Evolutionary conservation across 192 early-diverging fungal species (phyloP), one percentile per base, ranked within the genome.

Genomic region (Borealophlyctis nickersoniae): DNA sequence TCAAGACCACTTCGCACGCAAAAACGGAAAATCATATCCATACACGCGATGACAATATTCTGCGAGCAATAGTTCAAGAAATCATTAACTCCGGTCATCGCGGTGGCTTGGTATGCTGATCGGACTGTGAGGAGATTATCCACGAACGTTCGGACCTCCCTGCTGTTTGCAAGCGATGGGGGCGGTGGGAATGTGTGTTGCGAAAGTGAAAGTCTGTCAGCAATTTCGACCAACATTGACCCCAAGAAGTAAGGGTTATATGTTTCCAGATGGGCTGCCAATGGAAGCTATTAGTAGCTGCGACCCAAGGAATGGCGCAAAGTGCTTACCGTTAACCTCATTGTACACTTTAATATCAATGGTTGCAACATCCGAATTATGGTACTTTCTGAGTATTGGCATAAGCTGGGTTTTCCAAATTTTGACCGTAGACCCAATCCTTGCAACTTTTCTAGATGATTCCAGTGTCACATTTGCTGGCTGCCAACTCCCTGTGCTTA

Each of bases 41-140:
- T n/a, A n/a, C n/a, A n/a, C n/a, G n/a, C n/a, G n/a, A n/a, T n/a
- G n/a, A n/a, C n/a, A n/a, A n/a, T n/a, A n/a, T n/a, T n/a, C n/a
- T n/a, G n/a, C n/a, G n/a, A n/a, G n/a, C n/a, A n/a, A n/a, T n/a
- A n/a, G n/a, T n/a, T n/a, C 13, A 63, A 2, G 35, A 63, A 63
- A n/a, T 52, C 52, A n/a, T 23, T 36, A 13, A 67, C 53, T 9
- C 57, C 66, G 9, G 28, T 26, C 7, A 49, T 2, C 4, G 66
- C 48, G 4, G 58, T 58, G 3, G 23, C 28, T 32, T 67, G 56
- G 51, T 60, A 67, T 13, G 66, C 55, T 16, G 50, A 23, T 19
- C 4, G 35, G 16, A 60, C 52, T 11, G 57, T 26, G 4, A 67
- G 29, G 11, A 60, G 0, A 28, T 67, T 67, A 11, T 59, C 57